Evolutionary conservation across 176 grass and related monocot genomes (phyloP), one percentile per base, ranked within the genome.

Genomic region (Calamus simplicifolius): DNA sequence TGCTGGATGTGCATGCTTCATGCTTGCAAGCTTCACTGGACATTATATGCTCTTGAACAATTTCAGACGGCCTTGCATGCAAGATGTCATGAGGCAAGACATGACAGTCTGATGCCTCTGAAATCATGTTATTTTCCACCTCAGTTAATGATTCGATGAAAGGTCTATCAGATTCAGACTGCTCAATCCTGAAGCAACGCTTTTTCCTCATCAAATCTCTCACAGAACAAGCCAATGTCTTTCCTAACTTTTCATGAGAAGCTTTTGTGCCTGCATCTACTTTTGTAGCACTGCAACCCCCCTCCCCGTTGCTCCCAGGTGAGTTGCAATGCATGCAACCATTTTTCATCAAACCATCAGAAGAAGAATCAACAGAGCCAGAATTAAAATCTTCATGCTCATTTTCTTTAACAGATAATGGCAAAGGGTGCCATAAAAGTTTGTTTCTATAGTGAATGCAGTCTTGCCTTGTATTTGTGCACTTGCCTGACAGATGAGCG

Each of bases 131-230:
- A 51, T 71, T 49, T 16, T 56, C 56, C 18, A 62, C 48, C 55
- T 80, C 69, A 80, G 38, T 54, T 60, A 67, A 50, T 31, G 51
- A 35, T 17, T 72, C 64, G 69, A 64, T 35, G 19, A 64, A 77
- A 74, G 43, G 52, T 69, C 58, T 87, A 72, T 69, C 80, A 80
- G 82, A 79, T 50, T 87, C 78, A 64, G 65, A 76, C 25, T 74
- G 69, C 62, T 81, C 86, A 82, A 49, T 54, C 49, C 16, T 75
- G 68, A 73, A 85, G 71, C 56, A 79, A 59, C 86, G 79, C 59
- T 65, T 89, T 70, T 57, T 79, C 27, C 86, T 90, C 91, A 96
- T 96, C 31, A 90, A 77, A 53, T 96, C 91, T 43, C 91, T 90
- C 62, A 90, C 61, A 82, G 91, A 96, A 74, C 73, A 69, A 19